phyloP scores from a whole-genome alignment of 1,139 yeast species.

The Sugiyamaella castrensis region DNA sequence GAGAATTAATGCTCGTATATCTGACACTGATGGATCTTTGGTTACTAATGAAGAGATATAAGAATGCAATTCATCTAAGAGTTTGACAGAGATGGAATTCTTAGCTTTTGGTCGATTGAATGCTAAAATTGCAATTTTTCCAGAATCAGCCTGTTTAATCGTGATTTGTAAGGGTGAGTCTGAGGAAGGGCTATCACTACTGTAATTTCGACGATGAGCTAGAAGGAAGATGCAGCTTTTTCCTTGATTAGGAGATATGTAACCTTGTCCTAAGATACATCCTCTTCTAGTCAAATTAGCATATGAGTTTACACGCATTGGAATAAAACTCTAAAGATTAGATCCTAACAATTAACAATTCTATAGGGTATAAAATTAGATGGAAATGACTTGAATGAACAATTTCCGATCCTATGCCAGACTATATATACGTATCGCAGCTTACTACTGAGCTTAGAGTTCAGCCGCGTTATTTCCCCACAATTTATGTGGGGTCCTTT shows the following conservation, averaged over 20 bases:
- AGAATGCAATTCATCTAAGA: conserved; percentile 30
- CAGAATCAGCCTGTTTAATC: conserved; percentile 8
- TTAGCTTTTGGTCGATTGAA: conserved; percentile 35
- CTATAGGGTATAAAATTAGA: no score
- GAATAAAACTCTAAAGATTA: no score
- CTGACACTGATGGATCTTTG: conserved; percentile 21
- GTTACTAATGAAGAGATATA: conserved; percentile 26
- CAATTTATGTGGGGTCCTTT: no score
- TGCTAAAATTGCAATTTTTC: conserved; percentile 29
- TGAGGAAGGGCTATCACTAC: background rate
- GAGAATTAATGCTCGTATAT: conserved; percentile 32
- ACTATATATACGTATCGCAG: no score
- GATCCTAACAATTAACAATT: no score
- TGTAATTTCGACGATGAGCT: background rate
- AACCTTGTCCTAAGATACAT: no score
- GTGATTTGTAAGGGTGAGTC: conserved; percentile 3
- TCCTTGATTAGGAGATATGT: background rate
- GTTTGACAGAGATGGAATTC: conserved; percentile 33
- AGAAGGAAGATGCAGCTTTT: background rate
- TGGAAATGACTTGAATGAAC: no score
- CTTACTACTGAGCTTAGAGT: no score
- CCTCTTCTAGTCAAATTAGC: no score
- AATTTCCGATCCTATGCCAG: no score
- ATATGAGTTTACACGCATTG: no score
- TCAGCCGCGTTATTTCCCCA: no score